phyloP scores from a whole-genome alignment of 768 basidiomycete species.

The Naganishia vaughanmartiniae region DNA sequence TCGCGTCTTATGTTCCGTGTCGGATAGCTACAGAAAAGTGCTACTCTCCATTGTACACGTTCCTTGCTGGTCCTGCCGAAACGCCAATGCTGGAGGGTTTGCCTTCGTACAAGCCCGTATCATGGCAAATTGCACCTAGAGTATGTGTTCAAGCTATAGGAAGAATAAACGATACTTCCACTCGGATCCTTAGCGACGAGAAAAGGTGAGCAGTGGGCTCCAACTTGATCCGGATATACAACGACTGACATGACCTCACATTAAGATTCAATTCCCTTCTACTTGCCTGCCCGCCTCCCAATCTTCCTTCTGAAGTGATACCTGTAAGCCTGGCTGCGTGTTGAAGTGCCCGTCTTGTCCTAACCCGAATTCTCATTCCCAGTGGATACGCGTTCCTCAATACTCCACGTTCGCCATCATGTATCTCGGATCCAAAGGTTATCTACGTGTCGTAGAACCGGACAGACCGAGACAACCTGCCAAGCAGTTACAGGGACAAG shows the following conservation, averaged over 20 bases:
- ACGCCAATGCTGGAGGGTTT: constrained; percentile 28
- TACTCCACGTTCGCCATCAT: constrained; percentile 33
- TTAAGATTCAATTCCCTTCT: constrained; percentile 46
- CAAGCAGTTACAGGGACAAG: not conserved
- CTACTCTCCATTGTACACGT: constrained; percentile 43
- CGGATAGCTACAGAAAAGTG: constrained; percentile 35
- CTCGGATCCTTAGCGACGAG: constrained; percentile 40
- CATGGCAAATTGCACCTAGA: constrained; percentile 36
- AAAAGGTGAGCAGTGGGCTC: constrained; percentile 37
- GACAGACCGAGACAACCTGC: not conserved
- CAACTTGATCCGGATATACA: not conserved
- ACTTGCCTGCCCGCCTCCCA: constrained; percentile 37
- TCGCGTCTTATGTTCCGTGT: not conserved
- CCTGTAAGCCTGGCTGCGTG: constrained; percentile 33
- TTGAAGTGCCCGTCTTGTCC: not conserved
- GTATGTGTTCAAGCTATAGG: constrained; percentile 35
- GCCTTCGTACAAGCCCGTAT: constrained; percentile 33
- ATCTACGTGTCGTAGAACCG: not conserved
- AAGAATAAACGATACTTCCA: constrained; percentile 42
- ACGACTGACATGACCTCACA: not conserved
- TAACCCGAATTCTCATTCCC: not conserved
- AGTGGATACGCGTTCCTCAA: constrained; percentile 28
- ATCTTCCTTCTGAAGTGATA: constrained; percentile 26
- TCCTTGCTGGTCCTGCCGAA: constrained; percentile 37
- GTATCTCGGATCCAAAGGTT: constrained; percentile 39